A percentile compares a stretch with the other conserved stretches of the same genome.
These are phyloP conservation scores for Blastobotrys robertii DNA, from an alignment of 805 yeast genomes.

Conservation along the genomic window DNA sequence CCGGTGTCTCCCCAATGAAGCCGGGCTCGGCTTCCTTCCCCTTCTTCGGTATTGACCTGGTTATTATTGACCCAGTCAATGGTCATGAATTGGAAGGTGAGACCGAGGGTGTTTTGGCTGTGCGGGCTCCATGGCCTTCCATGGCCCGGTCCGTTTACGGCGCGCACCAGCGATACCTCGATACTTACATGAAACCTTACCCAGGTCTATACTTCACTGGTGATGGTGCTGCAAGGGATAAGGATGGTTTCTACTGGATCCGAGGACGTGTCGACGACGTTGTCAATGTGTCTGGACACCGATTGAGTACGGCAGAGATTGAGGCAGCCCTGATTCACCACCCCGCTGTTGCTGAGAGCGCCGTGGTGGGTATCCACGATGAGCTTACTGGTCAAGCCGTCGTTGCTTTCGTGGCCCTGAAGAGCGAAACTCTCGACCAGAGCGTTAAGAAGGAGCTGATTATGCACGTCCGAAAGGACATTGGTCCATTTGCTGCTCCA, in stretches of 20 bases:
- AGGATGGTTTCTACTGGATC: conserved; percentile 95
- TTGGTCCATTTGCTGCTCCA: conserved; percentile 94
- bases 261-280: conserved; percentile 98
- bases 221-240: conserved; percentile 97
- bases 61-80: conserved; percentile 83
- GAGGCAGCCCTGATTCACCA: conserved; percentile 84
- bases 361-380: conserved; percentile 93
- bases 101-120: conserved; percentile 93
- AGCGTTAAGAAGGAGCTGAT: conserved; percentile 54
- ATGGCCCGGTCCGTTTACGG: conserved; percentile 94
- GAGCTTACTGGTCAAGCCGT: conserved; percentile 98
- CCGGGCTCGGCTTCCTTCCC: conserved; percentile 98
- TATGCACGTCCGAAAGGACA: conserved; percentile 81
- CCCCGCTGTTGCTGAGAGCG: conserved; percentile 77
- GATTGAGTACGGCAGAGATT: conserved; percentile 96
- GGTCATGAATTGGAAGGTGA: conserved; percentile 79
- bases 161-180: conserved; percentile 77
- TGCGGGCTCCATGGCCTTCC: conserved; percentile 94
- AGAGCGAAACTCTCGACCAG: conserved; percentile 35
- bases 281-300: conserved; percentile 95
- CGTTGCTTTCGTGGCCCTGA: conserved; percentile 85
- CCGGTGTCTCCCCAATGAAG: conserved; percentile 90
- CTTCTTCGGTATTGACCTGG: conserved; percentile 89
- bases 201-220: conserved; percentile 94
- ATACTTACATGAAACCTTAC: conserved; percentile 88